Percentiles rank a stretch among this genome's conserved stretches.
These are phyloP conservation scores for Eragrostis nindensis DNA, from an alignment of 176 grass and related monocot species.

Conservation along the genomic window DNA sequence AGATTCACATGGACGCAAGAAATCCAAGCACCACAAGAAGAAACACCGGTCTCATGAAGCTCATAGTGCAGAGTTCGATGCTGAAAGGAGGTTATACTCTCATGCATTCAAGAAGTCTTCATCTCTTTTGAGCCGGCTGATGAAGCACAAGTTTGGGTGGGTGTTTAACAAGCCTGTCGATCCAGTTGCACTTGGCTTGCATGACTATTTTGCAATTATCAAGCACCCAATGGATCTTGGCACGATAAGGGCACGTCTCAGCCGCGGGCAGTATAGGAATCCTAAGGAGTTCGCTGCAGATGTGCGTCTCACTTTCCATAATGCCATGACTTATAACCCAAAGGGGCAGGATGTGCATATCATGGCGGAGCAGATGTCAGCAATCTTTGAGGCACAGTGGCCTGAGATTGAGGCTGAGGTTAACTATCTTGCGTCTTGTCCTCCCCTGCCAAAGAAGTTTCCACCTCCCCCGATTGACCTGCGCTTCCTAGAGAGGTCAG, in stretches of 20 bases:
- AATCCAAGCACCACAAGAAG: slow-evolving; percentile 72
- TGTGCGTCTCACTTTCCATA: slow-evolving; percentile 84
- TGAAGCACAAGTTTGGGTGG: slow-evolving; percentile 94
- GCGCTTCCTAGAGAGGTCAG: slow-evolving; percentile 74
- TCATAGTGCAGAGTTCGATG: slow-evolving; percentile 33
- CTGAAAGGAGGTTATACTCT: slow-evolving; percentile 63
- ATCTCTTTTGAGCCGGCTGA: slow-evolving; percentile 64
- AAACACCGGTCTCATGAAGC: slow-evolving; percentile 40
- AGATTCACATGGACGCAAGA: slow-evolving; percentile 68
- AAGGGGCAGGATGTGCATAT: slow-evolving; percentile 94
- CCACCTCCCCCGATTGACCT: slow-evolving; percentile 57
- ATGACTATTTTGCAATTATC: slow-evolving; percentile 82
- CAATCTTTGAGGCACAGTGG: slow-evolving; percentile 84
- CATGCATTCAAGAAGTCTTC: slow-evolving; percentile 77
- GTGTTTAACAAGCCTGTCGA: slow-evolving; percentile 96
- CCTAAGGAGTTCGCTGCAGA: slow-evolving; percentile 87
- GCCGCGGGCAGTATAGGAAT: slow-evolving; percentile 69
- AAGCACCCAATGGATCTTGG: slow-evolving; percentile 96
- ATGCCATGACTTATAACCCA: slow-evolving; percentile 97
- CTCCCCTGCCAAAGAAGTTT: slow-evolving; percentile 60
- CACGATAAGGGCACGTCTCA: slow-evolving; percentile 74
- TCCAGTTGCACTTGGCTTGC: slow-evolving; percentile 66
- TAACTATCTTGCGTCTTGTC: slow-evolving; percentile 56
- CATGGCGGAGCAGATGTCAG: slow-evolving; percentile 82
- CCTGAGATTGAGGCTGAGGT: slow-evolving; percentile 78